phyloP scores from a whole-genome alignment of 2,329 filamentous ascomycete genomes.

The Claviceps spartinae region DNA sequence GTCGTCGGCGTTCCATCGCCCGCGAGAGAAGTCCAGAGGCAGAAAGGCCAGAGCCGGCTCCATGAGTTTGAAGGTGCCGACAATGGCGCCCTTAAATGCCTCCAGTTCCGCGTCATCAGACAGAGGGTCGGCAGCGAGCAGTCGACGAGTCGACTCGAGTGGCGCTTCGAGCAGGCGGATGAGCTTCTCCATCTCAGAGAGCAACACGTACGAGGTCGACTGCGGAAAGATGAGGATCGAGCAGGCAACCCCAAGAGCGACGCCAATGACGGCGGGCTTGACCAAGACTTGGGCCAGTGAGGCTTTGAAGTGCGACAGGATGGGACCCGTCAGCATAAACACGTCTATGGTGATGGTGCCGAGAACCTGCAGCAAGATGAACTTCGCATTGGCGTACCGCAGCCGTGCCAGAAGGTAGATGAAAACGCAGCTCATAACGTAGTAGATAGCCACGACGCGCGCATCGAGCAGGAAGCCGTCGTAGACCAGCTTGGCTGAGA shows the following conservation, averaged over 20 bases:
- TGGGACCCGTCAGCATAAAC: conserved; percentile 29
- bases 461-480: conserved; percentile 34
- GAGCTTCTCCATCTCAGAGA: conserved; percentile 20
- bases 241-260: conserved; percentile 29
- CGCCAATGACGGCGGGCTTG: conserved; percentile 30
- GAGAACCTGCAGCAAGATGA: conserved; percentile 30
- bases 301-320: conserved; percentile 26
- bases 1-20: conserved; percentile 31
- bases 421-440: conserved; percentile 26
- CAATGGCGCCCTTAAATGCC: conserved; percentile 13
- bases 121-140: conserved; percentile 10
- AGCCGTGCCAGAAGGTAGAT: conserved; percentile 31
- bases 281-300: conserved; percentile 25
- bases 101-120: conserved; percentile 17
- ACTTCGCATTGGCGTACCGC: conserved; percentile 30
- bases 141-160: conserved; percentile 16
- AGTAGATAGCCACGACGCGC: conserved; percentile 26
- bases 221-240: conserved; percentile 34
- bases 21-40: conserved; percentile 31
- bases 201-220: conserved; percentile 31
- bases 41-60: conserved; percentile 28
- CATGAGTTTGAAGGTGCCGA: conserved; percentile 23
- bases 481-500: conserved; percentile 24
- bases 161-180: conserved; percentile 19
- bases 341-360: conserved; percentile 32